Percentiles rank a stretch among this genome's conserved stretches.
These are phyloP conservation scores for Orobanche coerulescens DNA, from an alignment of 257 asterid species.

Conservation along the genomic window DNA sequence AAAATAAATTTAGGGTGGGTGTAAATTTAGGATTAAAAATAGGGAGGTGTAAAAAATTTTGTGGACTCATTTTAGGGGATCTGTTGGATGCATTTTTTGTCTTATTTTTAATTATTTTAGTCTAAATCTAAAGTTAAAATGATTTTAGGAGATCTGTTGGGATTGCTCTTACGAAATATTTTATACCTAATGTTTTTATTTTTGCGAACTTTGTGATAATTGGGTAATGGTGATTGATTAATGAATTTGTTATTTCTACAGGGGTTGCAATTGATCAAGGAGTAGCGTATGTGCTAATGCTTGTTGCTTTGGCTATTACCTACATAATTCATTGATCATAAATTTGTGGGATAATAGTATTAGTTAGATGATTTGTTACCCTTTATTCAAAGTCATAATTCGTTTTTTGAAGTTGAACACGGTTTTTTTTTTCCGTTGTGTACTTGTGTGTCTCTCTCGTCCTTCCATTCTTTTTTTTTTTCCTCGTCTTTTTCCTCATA, in stretches of 20 bases:
- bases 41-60: no score
- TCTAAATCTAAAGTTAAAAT: no score
- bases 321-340: conserved; percentile 35
- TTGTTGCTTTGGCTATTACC: conserved; percentile 64
- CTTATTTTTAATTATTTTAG: no score
- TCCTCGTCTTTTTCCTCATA: neutral
- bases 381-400: conserved; percentile 3
- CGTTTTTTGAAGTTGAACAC: conserved; percentile 11
- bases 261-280: conserved; percentile 74
- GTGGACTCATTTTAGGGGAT: no score
- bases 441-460: no score
- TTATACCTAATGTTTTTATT: no score
- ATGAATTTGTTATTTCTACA: conserved; percentile 25
- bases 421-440: neutral
- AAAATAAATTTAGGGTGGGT: no score
- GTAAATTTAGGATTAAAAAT: no score
- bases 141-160: no score
- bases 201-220: neutral
- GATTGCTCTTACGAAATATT: no score
- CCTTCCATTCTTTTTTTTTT: no score
- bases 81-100: no score
- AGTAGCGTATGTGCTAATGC: conserved; percentile 62
- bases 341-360: neutral
- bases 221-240: neutral
- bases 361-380: conserved; percentile 6